Evolutionary conservation across 1,284 basidiomycete genomes (phyloP).

Genomic region (Ceratobasidium sp.): DNA sequence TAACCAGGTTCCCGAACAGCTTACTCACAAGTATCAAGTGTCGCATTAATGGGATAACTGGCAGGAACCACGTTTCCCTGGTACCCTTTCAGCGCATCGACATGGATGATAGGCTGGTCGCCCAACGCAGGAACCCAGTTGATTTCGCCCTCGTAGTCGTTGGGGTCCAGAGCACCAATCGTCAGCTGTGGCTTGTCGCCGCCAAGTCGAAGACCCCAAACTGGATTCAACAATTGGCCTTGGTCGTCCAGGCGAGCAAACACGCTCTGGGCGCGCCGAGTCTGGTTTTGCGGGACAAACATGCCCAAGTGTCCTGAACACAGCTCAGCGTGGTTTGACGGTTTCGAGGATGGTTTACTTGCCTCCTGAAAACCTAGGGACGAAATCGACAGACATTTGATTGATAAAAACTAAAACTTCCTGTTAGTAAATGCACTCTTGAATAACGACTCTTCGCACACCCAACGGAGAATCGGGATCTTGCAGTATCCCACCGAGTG

Average conservation of each 20-base stretch:
- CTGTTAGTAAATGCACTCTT: neutral
- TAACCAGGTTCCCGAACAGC: neutral
- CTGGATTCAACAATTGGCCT: constrained; percentile 30
- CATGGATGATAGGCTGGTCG: constrained; percentile 21
- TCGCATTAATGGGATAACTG: constrained; percentile 15
- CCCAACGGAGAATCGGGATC: constrained; percentile 13
- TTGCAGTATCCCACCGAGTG: constrained; percentile 34
- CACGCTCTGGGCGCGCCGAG: constrained; percentile 17
- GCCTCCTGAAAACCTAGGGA: constrained; percentile 21
- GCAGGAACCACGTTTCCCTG: constrained; percentile 34
- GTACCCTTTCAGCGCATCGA: constrained; percentile 33
- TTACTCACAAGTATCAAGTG: constrained; percentile 20
- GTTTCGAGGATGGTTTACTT: neutral
- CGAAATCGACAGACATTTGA: constrained; percentile 26
- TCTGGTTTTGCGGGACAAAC: constrained; percentile 35
- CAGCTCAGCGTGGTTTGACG: neutral
- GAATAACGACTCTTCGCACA: neutral
- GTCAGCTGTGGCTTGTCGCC: constrained; percentile 27
- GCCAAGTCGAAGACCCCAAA: constrained; percentile 40
- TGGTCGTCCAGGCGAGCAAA: constrained; percentile 30
- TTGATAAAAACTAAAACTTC: constrained; percentile 17
- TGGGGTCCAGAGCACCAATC: constrained; percentile 36
- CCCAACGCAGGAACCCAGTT: constrained; percentile 35
- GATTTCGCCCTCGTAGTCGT: constrained; percentile 39
- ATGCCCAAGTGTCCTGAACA: constrained; percentile 36